Conservation (phyloP, 2,329 filamentous ascomycete species). For the Apiospora phragmitis region DNA sequence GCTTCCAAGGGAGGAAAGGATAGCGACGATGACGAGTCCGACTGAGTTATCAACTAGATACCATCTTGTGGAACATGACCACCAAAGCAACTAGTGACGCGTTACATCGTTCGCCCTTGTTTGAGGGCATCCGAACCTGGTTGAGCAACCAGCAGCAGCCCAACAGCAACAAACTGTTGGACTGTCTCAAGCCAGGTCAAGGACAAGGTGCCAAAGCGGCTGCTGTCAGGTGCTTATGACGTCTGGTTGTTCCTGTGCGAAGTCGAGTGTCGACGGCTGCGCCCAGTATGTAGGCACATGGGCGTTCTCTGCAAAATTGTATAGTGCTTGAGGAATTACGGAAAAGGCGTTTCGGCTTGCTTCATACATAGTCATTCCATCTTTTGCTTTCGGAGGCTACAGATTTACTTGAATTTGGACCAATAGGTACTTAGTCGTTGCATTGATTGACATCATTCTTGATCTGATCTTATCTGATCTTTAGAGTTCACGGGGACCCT, state of each 20-base stretch:
- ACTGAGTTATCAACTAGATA: slow-evolving; percentile 30
- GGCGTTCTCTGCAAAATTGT: slow-evolving; percentile 15
- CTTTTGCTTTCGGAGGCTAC: slow-evolving; percentile 6
- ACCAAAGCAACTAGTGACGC: not conserved
- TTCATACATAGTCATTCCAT: slow-evolving; percentile 7
- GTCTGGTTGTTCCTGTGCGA: not conserved
- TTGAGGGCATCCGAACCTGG: not conserved
- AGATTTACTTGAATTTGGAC: not conserved
- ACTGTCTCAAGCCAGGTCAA: not conserved
- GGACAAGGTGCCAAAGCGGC: not conserved
- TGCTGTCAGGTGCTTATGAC: not conserved
- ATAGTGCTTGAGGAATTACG: slow-evolving; percentile 15
- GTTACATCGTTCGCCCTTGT: not conserved
- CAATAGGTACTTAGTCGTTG: slow-evolving; percentile 7
- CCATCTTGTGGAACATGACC: not conserved
- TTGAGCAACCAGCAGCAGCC: not conserved
- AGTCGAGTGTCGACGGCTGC: slow-evolving; percentile 1
- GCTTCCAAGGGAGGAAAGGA: slow-evolving; percentile 39
- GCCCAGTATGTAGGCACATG: slow-evolving; percentile 6
- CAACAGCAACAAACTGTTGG: not conserved
- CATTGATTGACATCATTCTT: slow-evolving; percentile 13
- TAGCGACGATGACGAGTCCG: slow-evolving; percentile 51
- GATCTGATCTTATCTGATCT: not conserved
- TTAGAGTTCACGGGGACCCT: not conserved
- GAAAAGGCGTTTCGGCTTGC: slow-evolving; percentile 17